Percentiles rank a stretch among this genome's conserved stretches.
Conservation (phyloP, 257 asterid species). For the Solanum stenotomum region DNA sequence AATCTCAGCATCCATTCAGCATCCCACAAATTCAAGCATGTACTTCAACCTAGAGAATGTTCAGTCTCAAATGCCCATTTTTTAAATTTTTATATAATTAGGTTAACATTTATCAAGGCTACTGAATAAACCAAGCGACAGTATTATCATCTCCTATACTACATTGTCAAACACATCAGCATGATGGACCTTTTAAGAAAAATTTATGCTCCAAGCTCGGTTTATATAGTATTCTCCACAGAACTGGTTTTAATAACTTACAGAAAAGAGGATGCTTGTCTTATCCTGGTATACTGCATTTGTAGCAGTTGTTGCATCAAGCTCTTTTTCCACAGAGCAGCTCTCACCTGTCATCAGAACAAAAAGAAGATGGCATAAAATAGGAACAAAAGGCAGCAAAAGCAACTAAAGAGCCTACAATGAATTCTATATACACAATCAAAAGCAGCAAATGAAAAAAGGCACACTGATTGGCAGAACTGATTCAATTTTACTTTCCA, state of each 20-base stretch:
- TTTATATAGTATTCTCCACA: background rate
- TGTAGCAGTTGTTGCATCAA: slow-evolving; percentile 54
- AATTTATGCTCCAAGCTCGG: background rate
- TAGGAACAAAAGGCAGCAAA: background rate
- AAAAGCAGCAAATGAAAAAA: background rate
- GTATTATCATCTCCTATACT: background rate
- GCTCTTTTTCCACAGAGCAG: slow-evolving; percentile 92
- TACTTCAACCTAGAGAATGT: background rate
- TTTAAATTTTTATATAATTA: background rate
- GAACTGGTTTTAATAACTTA: slow-evolving; percentile 29
- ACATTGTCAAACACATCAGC: background rate
- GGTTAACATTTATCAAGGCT: background rate
- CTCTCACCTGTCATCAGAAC: slow-evolving; percentile 73
- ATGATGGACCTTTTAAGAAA: background rate
- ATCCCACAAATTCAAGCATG: background rate
- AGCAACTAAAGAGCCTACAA: background rate
- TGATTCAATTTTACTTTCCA: background rate
- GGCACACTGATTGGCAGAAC: background rate
- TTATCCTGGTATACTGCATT: slow-evolving; percentile 99
- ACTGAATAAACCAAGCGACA: background rate
- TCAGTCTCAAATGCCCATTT: background rate
- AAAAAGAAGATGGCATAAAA: background rate
- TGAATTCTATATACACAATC: background rate
- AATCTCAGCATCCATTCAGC: background rate
- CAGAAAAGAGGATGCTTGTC: slow-evolving; percentile 95